Percentiles rank a stretch among this genome's conserved stretches.
Conservation (phyloP, 176 grass and related monocot species). For the Musa acuminata region DNA sequence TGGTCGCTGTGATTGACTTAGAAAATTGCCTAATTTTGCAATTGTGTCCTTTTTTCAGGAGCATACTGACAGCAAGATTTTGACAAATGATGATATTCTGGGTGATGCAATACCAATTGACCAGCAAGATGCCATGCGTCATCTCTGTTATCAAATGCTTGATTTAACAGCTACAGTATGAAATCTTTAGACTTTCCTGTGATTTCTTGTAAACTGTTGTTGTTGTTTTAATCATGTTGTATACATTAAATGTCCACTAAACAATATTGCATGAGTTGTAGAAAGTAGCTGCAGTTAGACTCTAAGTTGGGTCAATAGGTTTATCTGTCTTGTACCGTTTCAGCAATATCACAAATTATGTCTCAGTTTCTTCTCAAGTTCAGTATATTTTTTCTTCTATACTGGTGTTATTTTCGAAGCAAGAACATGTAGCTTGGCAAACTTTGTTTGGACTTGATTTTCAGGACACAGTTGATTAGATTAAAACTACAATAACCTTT, state of each 20-base stretch:
- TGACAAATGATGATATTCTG: constrained; percentile 88
- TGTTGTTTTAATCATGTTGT: background rate
- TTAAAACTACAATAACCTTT: background rate
- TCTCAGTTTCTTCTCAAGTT: background rate
- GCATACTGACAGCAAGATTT: constrained; percentile 45
- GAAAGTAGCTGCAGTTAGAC: background rate
- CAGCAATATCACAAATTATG: background rate
- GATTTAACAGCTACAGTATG: constrained; percentile 63
- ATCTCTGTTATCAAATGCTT: constrained; percentile 73
- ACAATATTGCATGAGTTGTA: background rate
- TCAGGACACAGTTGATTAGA: background rate
- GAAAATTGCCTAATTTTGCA: background rate
- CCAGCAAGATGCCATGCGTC: constrained; percentile 69
- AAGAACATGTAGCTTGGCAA: no score
- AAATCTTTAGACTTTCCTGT: constrained; percentile 17
- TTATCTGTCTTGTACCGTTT: background rate
- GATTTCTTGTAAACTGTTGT: background rate
- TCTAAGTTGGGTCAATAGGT: background rate
- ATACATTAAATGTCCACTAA: background rate
- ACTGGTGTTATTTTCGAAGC: no score
- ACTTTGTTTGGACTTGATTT: background rate
- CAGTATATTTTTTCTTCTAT: background rate
- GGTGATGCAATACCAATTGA: constrained; percentile 69
- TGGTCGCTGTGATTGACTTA: background rate
- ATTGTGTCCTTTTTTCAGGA: constrained; percentile 31